phyloP scores from a whole-genome alignment of 768 basidiomycete genomes.

The Amanita phalloides region DNA sequence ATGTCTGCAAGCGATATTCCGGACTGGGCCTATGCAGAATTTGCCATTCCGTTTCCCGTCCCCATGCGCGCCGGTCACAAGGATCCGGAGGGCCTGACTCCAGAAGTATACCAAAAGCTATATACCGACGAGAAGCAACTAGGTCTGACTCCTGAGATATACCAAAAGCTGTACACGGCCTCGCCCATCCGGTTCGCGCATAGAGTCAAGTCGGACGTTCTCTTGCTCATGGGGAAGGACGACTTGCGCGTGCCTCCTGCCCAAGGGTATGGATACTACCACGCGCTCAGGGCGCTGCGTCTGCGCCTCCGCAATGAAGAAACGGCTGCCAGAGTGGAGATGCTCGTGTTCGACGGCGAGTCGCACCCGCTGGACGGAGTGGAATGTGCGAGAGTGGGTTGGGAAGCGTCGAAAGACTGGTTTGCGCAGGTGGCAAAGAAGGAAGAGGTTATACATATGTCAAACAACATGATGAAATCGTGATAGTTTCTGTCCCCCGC shows the following conservation, averaged over 20 bases:
- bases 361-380: slow-evolving; percentile 56
- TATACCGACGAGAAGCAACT: slow-evolving; percentile 11
- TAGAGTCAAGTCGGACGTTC: slow-evolving; percentile 38
- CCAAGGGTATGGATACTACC: slow-evolving; percentile 55
- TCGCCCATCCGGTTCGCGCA: slow-evolving; percentile 56
- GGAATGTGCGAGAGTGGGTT: slow-evolving; percentile 40
- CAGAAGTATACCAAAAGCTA: background rate
- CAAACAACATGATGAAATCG: too few relatives aligned
- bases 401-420: slow-evolving; percentile 43
- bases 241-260: slow-evolving; percentile 55
- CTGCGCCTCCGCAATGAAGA: too few relatives aligned
- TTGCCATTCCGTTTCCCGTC: slow-evolving; percentile 29
- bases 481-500: too few relatives aligned
- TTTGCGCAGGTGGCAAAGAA: slow-evolving; percentile 15
- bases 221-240: slow-evolving; percentile 47
- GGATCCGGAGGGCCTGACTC: too few relatives aligned
- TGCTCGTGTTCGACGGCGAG: slow-evolving; percentile 53
- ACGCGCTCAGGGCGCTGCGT: slow-evolving; percentile 46
- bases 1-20: slow-evolving; percentile 51
- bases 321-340: slow-evolving; percentile 25
- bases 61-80: slow-evolving; percentile 1
- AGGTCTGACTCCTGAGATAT: slow-evolving; percentile 34
- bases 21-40: slow-evolving; percentile 53
- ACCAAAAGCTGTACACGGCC: slow-evolving; percentile 28
- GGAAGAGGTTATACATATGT: background rate